phyloP scores from a whole-genome alignment of 352 stramenopile species.

The Elongisporangium anandrum region DNA sequence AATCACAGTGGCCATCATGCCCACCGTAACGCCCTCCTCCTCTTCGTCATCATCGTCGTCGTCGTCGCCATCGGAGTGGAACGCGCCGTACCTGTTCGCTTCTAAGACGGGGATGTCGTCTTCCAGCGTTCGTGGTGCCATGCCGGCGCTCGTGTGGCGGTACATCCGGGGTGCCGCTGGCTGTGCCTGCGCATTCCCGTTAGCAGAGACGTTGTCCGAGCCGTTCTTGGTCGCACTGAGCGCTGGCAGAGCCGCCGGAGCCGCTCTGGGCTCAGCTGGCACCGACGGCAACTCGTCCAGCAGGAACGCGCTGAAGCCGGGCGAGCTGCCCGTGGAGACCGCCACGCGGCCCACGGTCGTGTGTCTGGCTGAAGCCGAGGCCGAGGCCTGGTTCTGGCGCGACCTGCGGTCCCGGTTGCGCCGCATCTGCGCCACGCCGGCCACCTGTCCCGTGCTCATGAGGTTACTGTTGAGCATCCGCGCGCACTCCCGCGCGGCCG shows the following conservation, averaged over 20 bases:
- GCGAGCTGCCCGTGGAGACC: conserved; percentile 1
- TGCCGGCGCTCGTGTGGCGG: background rate
- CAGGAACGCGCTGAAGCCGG: conserved; percentile 58
- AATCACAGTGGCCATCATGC: background rate
- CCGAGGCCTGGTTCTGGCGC: background rate
- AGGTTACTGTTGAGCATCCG: background rate
- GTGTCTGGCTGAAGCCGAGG: background rate
- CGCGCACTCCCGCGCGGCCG: too few relatives aligned
- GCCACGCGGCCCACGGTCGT: background rate
- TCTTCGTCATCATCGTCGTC: conserved; percentile 19
- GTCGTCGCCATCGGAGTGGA: conserved; percentile 34
- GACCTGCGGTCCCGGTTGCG: background rate
- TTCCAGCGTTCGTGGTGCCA: conserved; percentile 15
- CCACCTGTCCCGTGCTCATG: background rate
- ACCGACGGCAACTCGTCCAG: conserved; percentile 41
- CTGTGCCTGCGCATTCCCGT: conserved; percentile 1
- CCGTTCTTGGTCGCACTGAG: conserved; percentile 8
- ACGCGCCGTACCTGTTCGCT: conserved; percentile 24
- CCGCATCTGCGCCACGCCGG: background rate
- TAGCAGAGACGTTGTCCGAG: background rate
- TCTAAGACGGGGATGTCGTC: conserved; percentile 76
- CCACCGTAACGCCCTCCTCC: conserved; percentile 3
- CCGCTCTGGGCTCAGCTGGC: conserved; percentile 12
- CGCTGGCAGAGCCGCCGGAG: conserved; percentile 15
- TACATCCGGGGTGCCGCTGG: background rate